Evolutionary conservation across 1,284 basidiomycete species (phyloP).

Genomic region (Austroboletus niveus): DNA sequence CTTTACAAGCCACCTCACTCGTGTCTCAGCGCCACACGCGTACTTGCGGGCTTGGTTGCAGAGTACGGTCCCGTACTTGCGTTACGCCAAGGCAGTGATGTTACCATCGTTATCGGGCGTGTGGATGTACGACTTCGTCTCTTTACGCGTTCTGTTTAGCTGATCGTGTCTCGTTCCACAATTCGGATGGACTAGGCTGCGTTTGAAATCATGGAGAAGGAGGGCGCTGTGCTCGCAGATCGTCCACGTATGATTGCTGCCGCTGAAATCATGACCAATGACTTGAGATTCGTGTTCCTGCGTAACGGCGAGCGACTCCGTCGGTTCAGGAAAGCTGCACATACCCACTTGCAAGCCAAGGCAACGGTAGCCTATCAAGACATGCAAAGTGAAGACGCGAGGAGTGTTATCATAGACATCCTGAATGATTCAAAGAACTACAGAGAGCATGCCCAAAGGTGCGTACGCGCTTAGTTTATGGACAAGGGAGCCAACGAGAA

Average conservation of each 20-base stretch:
- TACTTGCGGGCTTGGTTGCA: constrained; percentile 24
- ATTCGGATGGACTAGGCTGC: constrained; percentile 15
- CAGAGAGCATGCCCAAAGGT: constrained; percentile 33
- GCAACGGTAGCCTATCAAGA: constrained; percentile 32
- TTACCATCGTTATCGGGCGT: constrained; percentile 31
- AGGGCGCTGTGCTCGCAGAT: constrained; percentile 31
- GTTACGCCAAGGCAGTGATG: constrained; percentile 25
- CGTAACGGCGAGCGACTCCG: constrained; percentile 28
- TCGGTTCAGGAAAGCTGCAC: constrained; percentile 33
- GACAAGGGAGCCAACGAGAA: neutral
- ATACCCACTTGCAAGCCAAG: constrained; percentile 39
- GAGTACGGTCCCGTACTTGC: constrained; percentile 36
- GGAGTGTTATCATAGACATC: constrained; percentile 38
- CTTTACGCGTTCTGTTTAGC: neutral
- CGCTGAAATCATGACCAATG: constrained; percentile 25
- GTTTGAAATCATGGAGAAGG: constrained; percentile 37
- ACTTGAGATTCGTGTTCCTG: constrained; percentile 22
- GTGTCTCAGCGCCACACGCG: constrained; percentile 11
- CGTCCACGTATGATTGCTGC: constrained; percentile 33
- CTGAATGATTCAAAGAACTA: constrained; percentile 36
- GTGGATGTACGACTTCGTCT: constrained; percentile 29
- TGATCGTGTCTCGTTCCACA: neutral
- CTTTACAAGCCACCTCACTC: no score
- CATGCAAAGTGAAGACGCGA: constrained; percentile 36
- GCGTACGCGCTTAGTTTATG: neutral